Conservation (phyloP, 495 filamentous ascomycete species). For the Lentithecium fluviatile region DNA sequence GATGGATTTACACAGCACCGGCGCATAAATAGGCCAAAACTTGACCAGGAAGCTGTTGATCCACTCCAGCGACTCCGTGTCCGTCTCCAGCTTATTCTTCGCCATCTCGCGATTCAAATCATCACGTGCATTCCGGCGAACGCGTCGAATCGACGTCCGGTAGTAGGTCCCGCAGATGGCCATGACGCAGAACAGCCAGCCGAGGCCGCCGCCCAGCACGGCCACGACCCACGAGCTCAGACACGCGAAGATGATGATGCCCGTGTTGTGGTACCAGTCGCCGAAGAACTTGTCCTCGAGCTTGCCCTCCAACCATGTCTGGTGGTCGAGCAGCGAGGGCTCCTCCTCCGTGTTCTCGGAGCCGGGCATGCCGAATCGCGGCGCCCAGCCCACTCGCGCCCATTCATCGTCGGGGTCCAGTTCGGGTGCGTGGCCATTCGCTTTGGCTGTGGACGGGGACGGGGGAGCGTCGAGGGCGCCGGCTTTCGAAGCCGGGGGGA, state of each 20-base stretch:
- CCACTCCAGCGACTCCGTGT: conserved; percentile 94
- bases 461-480: conserved; percentile 53
- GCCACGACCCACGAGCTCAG: conserved; percentile 87
- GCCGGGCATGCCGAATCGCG: conserved; percentile 65
- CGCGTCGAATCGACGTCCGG: conserved; percentile 87
- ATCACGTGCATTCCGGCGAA: conserved; percentile 93
- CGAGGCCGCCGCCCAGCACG: conserved; percentile 83
- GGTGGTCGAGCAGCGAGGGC: conserved; percentile 77
- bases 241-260: conserved; percentile 87
- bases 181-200: conserved; percentile 92
- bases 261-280: conserved; percentile 98
- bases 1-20: conserved; percentile 86
- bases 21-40: conserved; percentile 98
- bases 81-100: conserved; percentile 83
- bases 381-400: conserved; percentile 81
- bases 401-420: conserved; percentile 60
- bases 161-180: conserved; percentile 92
- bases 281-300: conserved; percentile 90
- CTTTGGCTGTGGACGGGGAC: conserved; percentile 38
- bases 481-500: conserved; percentile 71
- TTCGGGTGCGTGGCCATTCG: conserved; percentile 54
- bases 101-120: conserved; percentile 91
- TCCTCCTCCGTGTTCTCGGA: conserved; percentile 52
- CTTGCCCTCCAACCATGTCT: conserved; percentile 79
- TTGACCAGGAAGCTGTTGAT: conserved; percentile 98